A percentile compares a stretch with the other conserved stretches of the same genome.
Evolutionary conservation across 2,329 filamentous ascomycete species (phyloP).

Genomic region (Bipolaris sorokiniana): DNA sequence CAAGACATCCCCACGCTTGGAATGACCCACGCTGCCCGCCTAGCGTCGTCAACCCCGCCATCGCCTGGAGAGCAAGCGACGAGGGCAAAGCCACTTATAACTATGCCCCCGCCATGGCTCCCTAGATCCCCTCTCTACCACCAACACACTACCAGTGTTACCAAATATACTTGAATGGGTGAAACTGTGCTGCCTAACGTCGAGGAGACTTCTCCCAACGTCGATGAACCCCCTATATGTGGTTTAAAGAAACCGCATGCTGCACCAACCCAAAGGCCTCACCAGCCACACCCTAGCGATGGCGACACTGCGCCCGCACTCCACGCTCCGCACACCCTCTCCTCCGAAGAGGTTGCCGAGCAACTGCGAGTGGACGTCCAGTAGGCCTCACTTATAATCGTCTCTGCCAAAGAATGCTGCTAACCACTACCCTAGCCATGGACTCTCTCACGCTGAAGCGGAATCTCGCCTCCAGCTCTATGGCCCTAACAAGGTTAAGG

Average conservation of each 20-base stretch:
- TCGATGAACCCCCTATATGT: conserved; percentile 53
- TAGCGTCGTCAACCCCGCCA: conserved; percentile 42
- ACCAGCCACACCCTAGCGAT: conserved; percentile 29
- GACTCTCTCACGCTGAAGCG: conserved; percentile 68
- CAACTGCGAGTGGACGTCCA: conserved; percentile 45
- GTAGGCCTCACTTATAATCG: conserved; percentile 20
- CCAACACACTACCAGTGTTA: conserved; percentile 43
- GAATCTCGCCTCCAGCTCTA: conserved; percentile 68
- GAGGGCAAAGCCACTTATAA: conserved; percentile 36
- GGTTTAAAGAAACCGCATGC: conserved; percentile 42
- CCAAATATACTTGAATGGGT: conserved; percentile 52
- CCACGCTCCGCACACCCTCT: conserved; percentile 46
- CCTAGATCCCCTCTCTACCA: conserved; percentile 26
- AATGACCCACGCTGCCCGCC: conserved; percentile 39
- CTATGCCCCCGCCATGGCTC: conserved; percentile 34
- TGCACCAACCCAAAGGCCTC: conserved; percentile 32
- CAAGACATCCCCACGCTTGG: conserved; percentile 34
- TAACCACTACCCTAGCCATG: conserved; percentile 55
- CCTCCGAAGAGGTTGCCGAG: conserved; percentile 45
- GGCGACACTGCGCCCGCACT: conserved; percentile 32
- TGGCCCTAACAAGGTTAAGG: conserved; percentile 74
- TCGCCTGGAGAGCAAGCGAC: conserved; percentile 18
- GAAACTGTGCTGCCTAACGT: conserved; percentile 49
- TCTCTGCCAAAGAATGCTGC: conserved; percentile 9
- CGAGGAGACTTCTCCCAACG: conserved; percentile 50